Conservation (phyloP, 305 asterid species). For the Ruellia speciosa region DNA sequence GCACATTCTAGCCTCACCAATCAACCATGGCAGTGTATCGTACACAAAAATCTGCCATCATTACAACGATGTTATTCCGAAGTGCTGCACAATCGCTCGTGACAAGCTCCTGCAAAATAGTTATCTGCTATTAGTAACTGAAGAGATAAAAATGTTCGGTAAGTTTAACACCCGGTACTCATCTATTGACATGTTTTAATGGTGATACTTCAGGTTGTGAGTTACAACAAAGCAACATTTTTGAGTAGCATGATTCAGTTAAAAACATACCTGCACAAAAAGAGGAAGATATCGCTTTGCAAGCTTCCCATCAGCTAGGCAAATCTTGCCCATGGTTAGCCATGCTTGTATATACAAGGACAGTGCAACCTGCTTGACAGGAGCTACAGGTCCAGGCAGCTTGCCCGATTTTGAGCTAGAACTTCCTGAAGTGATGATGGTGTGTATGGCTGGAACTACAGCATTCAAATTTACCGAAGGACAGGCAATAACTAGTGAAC, state of each 20-base stretch:
- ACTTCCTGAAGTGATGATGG: conserved; percentile 64
- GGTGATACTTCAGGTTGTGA: neutral
- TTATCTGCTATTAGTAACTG: neutral
- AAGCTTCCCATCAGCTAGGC: conserved; percentile 81
- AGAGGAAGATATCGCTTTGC: conserved; percentile 90
- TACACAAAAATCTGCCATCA: conserved; percentile 94
- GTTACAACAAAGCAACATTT: neutral
- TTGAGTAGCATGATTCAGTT: conserved; percentile 3
- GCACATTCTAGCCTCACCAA: conserved; percentile 45
- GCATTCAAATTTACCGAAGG: conserved; percentile 58
- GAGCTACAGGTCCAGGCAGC: conserved; percentile 33
- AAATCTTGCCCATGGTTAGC: conserved; percentile 90
- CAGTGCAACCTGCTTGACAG: conserved; percentile 52
- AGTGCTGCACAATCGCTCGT: conserved; percentile 77
- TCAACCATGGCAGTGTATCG: conserved; percentile 91
- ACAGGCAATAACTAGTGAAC: conserved; percentile 58
- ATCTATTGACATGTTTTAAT: neutral
- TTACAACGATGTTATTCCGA: conserved; percentile 75
- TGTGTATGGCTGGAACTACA: conserved; percentile 53
- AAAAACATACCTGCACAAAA: conserved; percentile 72
- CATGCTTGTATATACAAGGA: conserved; percentile 77
- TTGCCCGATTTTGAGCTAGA: conserved; percentile 48
- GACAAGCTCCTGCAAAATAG: conserved; percentile 67
- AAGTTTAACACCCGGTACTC: neutral
- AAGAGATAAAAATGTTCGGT: neutral